Evolutionary conservation across 2,329 filamentous ascomycete species (phyloP).

Genomic region (Trichoderma lentiforme): DNA sequence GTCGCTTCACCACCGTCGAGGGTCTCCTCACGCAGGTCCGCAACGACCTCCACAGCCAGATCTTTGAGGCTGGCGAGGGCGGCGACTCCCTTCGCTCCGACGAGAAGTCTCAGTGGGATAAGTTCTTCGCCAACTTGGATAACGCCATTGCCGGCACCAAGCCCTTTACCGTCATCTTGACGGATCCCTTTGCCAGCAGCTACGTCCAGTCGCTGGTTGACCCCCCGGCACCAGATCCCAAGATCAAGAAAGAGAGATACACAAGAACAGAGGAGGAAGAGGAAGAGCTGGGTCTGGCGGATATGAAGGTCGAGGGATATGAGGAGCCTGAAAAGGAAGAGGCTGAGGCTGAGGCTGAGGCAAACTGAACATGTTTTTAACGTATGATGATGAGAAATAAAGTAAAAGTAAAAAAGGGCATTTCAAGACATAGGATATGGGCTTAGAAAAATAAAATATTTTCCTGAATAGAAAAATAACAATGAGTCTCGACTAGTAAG

Average conservation of each 20-base stretch:
- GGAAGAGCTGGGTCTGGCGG: conserved; percentile 83
- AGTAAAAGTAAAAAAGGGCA: background rate
- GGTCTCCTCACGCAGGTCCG: conserved; percentile 89
- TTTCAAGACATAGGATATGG: background rate
- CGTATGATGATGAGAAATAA: background rate
- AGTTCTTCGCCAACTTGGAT: conserved; percentile 76
- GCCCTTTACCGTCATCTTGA: conserved; percentile 78
- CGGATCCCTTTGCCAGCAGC: conserved; percentile 86
- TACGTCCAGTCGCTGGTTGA: conserved; percentile 91
- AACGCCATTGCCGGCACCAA: conserved; percentile 75
- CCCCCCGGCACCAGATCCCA: conserved; percentile 65
- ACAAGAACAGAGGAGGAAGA: conserved; percentile 86
- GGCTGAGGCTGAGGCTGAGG: background rate
- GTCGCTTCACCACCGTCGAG: conserved; percentile 95
- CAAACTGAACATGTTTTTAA: background rate
- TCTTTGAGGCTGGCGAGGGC: conserved; percentile 67
- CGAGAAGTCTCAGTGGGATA: conserved; percentile 70
- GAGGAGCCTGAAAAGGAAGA: conserved; percentile 43
- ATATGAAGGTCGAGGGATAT: conserved; percentile 93
- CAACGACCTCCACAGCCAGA: conserved; percentile 81
- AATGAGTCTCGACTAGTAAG: background rate
- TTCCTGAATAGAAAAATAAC: background rate
- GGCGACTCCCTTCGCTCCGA: conserved; percentile 72
- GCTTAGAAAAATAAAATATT: background rate
- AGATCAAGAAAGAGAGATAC: conserved; percentile 80